Evolutionary conservation across 2,329 filamentous ascomycete genomes (phyloP).

Genomic region (Penicillium sclerotiorum): DNA sequence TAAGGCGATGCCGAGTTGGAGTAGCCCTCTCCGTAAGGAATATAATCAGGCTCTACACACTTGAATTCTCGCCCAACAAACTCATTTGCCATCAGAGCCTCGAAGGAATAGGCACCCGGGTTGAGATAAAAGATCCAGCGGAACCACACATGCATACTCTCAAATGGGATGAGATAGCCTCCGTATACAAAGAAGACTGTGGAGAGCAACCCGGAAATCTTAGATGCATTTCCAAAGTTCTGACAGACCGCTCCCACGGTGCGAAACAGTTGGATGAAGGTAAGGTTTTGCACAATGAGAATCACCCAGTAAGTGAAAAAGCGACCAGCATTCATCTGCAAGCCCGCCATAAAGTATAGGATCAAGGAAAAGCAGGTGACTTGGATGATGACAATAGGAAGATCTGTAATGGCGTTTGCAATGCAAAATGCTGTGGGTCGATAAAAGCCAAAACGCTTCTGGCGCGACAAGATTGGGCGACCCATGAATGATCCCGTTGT

Average conservation of each 20-base stretch:
- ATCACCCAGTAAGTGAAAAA: conserved; percentile 63
- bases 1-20: conserved; percentile 20
- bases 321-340: conserved; percentile 57
- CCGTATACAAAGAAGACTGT: conserved; percentile 57
- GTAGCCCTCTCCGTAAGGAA: conserved; percentile 51
- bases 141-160: conserved; percentile 64
- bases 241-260: conserved; percentile 50
- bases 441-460: conserved; percentile 70
- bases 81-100: conserved; percentile 69
- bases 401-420: conserved; percentile 58
- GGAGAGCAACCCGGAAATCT: conserved; percentile 48
- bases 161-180: conserved; percentile 62
- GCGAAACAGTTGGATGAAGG: conserved; percentile 56
- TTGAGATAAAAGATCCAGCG: conserved; percentile 65
- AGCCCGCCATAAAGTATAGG: conserved; percentile 61
- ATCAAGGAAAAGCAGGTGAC: conserved; percentile 61
- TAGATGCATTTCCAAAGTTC: conserved; percentile 49
- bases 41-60: conserved; percentile 54
- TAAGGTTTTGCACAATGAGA: conserved; percentile 53
- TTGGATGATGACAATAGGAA: conserved; percentile 59
- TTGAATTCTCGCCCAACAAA: conserved; percentile 59
- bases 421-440: conserved; percentile 61
- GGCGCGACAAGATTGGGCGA: conserved; percentile 67
- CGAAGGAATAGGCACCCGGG: conserved; percentile 68
- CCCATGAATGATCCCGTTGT: conserved; percentile 63